Evolutionary conservation across 2,329 filamentous ascomycete genomes (phyloP), one percentile per base, ranked within the genome.

Genomic region (Scopulariopsis brevicaulis): DNA sequence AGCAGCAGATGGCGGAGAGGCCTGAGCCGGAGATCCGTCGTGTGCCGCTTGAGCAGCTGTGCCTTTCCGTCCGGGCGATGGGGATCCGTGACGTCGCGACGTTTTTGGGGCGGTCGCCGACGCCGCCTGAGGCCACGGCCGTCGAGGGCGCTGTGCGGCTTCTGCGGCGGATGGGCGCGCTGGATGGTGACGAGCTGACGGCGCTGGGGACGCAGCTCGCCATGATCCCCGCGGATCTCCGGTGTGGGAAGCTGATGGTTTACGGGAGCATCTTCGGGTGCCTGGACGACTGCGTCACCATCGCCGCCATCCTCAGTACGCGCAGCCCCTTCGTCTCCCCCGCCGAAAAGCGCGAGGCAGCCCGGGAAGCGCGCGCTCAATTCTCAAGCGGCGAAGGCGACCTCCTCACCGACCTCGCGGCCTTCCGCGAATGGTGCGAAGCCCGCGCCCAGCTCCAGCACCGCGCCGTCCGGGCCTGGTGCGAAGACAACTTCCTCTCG

Each of bases 251-350:
- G 71, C 79, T 99, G 37, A 90, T 99, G 80, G 89, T 99, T 3
- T 96, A 95, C 67, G 94, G 94, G 6, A 87, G 90, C 18, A 91
- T 95, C 59, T 97, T 99, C 66, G 89, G 89, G 37, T 97, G 93
- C 66, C 79, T 97, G 7, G 90, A 96, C 65, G 85, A 93, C 56
- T 91, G 87, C 63, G 80, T 97, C 58, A 91, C 88, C 2, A 92
- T 97, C 61, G 90, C 94, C 1, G 87, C 92, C 10, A 94, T 97
- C 48, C 78, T 99, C n/a, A 96, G 91, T 58, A 87, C 89, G 32
- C 86, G 85, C 65, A 90, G 86, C 61, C 93, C 94, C 0, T 99
- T 99, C 67, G 72, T 96, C 3, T 88, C 88, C 1, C 92, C 93
- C 0, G 83, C 86, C 20, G 87, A 94, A 28, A 92, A 86, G 68